Evolutionary conservation across 768 basidiomycete species (phyloP), one percentile per base, ranked within the genome.

Genomic region (Leucocoprinus sp.): DNA sequence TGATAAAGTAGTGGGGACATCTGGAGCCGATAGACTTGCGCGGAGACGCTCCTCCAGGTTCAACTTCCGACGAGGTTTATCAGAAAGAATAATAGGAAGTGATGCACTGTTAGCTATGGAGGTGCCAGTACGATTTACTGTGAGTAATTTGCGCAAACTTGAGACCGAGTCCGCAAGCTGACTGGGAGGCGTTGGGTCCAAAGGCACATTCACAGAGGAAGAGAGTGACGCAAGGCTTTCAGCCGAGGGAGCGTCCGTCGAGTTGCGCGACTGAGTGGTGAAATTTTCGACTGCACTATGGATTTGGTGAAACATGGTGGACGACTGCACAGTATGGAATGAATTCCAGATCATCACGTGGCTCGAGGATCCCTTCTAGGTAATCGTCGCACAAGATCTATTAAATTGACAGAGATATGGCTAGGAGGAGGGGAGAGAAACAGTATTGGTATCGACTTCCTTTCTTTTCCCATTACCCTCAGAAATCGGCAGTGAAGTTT

Each of bases 11-110:
- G 52, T 21, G 11, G 45, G 23, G 5, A 29, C 38, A n/a, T 43
- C 37, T 17, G 43, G 28, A 27, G 37, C 45, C 5, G 38, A 42
- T n/a, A 36, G 35, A 31, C 35, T 46, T 8, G 44, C 80, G 36
- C 81, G 75, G n/a, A 90, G 66, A 36, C 88, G 71, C 48, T 90
- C 87, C 62, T 90, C 88, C 2, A 90, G 66, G 18, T 74, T 83
- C 6, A 74, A 68, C 57, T 84, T 82, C 37, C 69, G 62, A 9
- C 51, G 42, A 28, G 52, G 47, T 11, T 52, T 45, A 26, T 41
- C 48, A 8, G 50, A 31, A 9, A 33, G 37, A 8, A 53, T 42
- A 7, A 50, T 33, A 19, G 55, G 46, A 4, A 51, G 34, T 12
- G 50, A 41, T 15, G 54, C 38, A 7, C 41, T 40, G n/a, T 46